Conservation (phyloP, 306 rosid genomes). For the Malus sieversii region DNA sequence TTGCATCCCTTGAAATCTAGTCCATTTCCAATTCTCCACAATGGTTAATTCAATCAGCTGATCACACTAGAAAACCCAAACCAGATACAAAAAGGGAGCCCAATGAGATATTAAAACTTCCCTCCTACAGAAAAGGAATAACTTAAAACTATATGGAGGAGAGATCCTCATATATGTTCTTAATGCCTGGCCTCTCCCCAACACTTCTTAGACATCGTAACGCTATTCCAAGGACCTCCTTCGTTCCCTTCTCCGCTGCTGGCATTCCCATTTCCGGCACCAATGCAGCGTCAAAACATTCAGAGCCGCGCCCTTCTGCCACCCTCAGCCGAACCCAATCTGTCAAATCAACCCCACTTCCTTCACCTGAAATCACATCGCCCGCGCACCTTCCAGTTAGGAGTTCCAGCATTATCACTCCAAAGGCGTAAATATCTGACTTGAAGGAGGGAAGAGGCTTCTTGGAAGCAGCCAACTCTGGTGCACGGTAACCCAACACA, state of each 20-base stretch:
- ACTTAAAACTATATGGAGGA: slow-evolving; percentile 59
- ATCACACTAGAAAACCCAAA: slow-evolving; percentile 31
- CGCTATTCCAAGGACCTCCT: slow-evolving; percentile 82
- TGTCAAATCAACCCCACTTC: slow-evolving; percentile 77
- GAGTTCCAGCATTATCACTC: slow-evolving; percentile 82
- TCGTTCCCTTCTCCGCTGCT: slow-evolving; percentile 77
- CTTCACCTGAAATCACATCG: slow-evolving; percentile 80
- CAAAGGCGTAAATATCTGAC: slow-evolving; percentile 94
- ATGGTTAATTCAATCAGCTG: slow-evolving; percentile 28
- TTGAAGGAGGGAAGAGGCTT: slow-evolving; percentile 94
- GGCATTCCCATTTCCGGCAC: slow-evolving; percentile 54
- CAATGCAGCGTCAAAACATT: slow-evolving; percentile 73
- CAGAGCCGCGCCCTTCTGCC: slow-evolving; percentile 78
- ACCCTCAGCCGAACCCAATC: slow-evolving; percentile 81
- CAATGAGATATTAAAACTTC: slow-evolving; percentile 76
- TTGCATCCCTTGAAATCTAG: slow-evolving; percentile 26
- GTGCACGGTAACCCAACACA: slow-evolving; percentile 87
- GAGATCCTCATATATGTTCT: slow-evolving; percentile 89
- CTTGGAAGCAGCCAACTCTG: slow-evolving; percentile 89
- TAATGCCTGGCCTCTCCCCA: slow-evolving; percentile 90
- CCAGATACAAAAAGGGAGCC: slow-evolving; percentile 40
- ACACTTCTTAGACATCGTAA: slow-evolving; percentile 68
- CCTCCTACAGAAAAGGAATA: slow-evolving; percentile 30
- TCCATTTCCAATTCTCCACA: slow-evolving; percentile 43
- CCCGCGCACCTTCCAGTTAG: slow-evolving; percentile 96